A percentile compares a stretch with the other conserved stretches of the same genome.
phyloP scores from a whole-genome alignment of 2,329 filamentous ascomycete species.

The Chaetomiaceae sp. region DNA sequence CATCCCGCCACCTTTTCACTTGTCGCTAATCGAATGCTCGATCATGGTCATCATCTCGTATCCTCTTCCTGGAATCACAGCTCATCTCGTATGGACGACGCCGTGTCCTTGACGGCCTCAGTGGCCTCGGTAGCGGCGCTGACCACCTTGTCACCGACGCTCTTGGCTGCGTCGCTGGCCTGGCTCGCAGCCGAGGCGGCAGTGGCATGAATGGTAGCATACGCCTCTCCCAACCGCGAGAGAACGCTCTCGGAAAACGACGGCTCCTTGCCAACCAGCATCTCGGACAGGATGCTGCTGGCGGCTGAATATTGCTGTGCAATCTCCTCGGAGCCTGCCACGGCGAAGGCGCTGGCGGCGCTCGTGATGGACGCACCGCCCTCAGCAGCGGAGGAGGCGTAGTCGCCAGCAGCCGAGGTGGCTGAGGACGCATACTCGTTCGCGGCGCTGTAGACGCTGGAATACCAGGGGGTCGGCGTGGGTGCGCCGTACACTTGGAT shows the following conservation, averaged over 20 bases:
- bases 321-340: conserved; percentile 57
- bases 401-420: conserved; percentile 41
- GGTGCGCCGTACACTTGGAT: conserved; percentile 66
- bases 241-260: conserved; percentile 78
- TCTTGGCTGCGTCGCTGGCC: conserved; percentile 31
- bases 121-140: conserved; percentile 39
- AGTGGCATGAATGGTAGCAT: conserved; percentile 49
- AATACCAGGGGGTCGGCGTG: conserved; percentile 53
- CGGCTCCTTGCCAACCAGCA: conserved; percentile 72
- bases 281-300: conserved; percentile 67
- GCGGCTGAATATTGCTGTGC: conserved; percentile 64
- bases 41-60: conserved; percentile 2
- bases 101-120: conserved; percentile 39
- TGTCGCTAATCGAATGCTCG: neutral
- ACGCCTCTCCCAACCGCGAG: conserved; percentile 64
- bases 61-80: conserved; percentile 29
- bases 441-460: conserved; percentile 42
- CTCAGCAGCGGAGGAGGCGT: too few species aligned
- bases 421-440: conserved; percentile 55
- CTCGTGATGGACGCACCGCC: conserved; percentile 35
- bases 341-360: conserved; percentile 47
- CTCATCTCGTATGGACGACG: conserved; percentile 37
- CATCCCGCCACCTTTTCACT: neutral
- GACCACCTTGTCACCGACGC: conserved; percentile 33
- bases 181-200: conserved; percentile 29